Conservation (phyloP, 2,329 filamentous ascomycete genomes). For the Rachicladosporium sp. region DNA sequence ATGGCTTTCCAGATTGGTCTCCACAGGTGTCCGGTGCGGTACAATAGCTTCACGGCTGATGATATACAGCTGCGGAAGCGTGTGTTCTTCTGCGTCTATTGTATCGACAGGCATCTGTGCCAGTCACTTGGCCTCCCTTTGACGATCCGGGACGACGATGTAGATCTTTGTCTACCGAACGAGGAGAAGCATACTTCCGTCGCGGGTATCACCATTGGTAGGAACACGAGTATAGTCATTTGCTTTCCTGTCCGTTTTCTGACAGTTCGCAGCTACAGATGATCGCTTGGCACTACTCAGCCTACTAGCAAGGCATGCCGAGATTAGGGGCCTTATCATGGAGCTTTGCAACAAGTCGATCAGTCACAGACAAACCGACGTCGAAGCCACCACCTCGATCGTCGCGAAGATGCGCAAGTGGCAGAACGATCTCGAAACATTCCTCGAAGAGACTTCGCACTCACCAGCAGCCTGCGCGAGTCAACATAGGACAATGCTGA, state of each 20-base stretch:
- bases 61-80: constrained; percentile 39
- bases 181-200: constrained; percentile 30
- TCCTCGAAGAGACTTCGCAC: neutral
- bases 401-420: neutral
- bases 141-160: constrained; percentile 43
- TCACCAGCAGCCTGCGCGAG: constrained; percentile 10
- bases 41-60: constrained; percentile 35
- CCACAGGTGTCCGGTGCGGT: constrained; percentile 45
- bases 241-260: neutral
- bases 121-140: constrained; percentile 45
- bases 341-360: constrained; percentile 40
- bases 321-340: constrained; percentile 38
- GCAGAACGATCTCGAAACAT: neutral
- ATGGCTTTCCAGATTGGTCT: constrained; percentile 46
- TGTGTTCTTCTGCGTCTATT: constrained; percentile 47
- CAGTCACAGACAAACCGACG: neutral
- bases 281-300: constrained; percentile 1
- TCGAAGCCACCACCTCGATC: neutral
- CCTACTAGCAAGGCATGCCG: constrained; percentile 34
- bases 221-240: neutral
- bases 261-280: neutral
- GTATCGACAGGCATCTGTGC: constrained; percentile 42
- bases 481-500: constrained; percentile 31
- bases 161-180: constrained; percentile 45
- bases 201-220: constrained; percentile 3